Base-by-base conservation (phyloP, 768 basidiomycete genomes). In the Termitomyces sp. region DNA sequence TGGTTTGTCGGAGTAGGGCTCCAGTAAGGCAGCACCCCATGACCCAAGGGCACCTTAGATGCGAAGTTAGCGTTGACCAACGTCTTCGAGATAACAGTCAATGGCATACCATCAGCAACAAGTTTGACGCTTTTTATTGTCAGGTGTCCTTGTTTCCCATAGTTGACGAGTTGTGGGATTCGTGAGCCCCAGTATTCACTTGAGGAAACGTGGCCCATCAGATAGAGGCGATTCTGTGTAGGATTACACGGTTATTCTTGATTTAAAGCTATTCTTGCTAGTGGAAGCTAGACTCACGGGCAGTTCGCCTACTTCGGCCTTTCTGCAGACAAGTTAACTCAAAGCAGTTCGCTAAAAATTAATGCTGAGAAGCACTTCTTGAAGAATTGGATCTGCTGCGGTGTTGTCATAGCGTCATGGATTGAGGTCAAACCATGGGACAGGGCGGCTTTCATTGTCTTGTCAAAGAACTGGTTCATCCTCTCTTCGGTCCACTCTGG, bases 1-100 rank as follows among this genome's bases (percentile, higher is more conserved):
- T 2, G 89, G 85, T 21, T 88, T 82, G 68, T 96, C 91, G 0
- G 84, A 79, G 67, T 97, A 98, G 17, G 93, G 91, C 48, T 86
- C 79, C 5, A 91, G 72, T 55, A 98, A 77, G 0, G 96, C 94
- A 0, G 96, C 94, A 7, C 96, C 95, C 79, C 90, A 91, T 2
- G 89, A 91, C 0, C 96, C 93, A 4, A 98, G 79, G 0, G 95
- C 95, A 41, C 94, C 88, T 88, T 52, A 14, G 11, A 51, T 5
- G 25, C 19, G 7, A 28, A 19, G 37, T 51, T 2, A 17, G 17
- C 14, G n/a, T 50, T 40, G 10, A 27, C n/a, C 27, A n/a, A 27
- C 14, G 7, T 21, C 25, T 27, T 5, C 11, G 14, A 40, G 9
- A 54, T 28, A n/a, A 55, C 21, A 10, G 27, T 7, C 23, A 23